Percentiles rank a stretch among this genome's conserved stretches.
phyloP scores from a whole-genome alignment of 129 eudicot species.

The Helichrysum umbraculigerum region DNA sequence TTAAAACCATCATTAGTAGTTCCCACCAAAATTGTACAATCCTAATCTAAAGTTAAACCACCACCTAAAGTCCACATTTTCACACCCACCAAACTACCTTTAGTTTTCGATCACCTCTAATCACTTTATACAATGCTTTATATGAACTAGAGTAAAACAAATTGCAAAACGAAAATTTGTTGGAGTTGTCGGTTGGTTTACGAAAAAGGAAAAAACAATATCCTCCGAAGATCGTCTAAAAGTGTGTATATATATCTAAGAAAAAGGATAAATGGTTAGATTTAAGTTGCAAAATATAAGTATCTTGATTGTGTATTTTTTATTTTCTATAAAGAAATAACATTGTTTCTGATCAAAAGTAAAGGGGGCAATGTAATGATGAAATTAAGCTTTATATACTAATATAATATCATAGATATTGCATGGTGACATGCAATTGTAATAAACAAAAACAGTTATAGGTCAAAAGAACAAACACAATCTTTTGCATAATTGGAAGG shows the following conservation, averaged over 20 bases:
- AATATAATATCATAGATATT: conserved; percentile 36
- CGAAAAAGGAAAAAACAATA: not conserved
- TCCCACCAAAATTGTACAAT: conserved; percentile 36
- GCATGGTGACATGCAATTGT: conserved; percentile 48
- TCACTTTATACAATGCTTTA: not conserved
- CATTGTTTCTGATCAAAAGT: conserved; percentile 7
- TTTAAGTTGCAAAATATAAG: not conserved
- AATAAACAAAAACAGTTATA: conserved; percentile 32
- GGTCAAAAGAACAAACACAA: conserved; percentile 44
- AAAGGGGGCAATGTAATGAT: conserved; percentile 33
- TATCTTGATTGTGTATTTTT: not conserved
- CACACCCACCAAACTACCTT: conserved; percentile 20
- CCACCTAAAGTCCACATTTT: conserved; percentile 36
- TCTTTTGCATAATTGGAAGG: conserved; percentile 41
- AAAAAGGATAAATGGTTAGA: not conserved
- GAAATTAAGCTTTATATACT: conserved; percentile 29
- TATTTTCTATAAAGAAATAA: not conserved
- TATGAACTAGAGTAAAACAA: not conserved
- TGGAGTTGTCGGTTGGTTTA: not conserved
- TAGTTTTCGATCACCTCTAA: not conserved
- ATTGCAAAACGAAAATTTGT: not conserved
- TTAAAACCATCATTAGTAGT: conserved; percentile 40
- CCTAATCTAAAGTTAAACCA: conserved; percentile 36
- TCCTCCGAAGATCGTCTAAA: not conserved
- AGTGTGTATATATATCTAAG: not conserved